Percentiles rank a stretch among this genome's conserved stretches.
These are phyloP conservation scores for Gaeumannomyces tritici DNA, from an alignment of 2,329 filamentous ascomycete genomes.

Conservation along the genomic window DNA sequence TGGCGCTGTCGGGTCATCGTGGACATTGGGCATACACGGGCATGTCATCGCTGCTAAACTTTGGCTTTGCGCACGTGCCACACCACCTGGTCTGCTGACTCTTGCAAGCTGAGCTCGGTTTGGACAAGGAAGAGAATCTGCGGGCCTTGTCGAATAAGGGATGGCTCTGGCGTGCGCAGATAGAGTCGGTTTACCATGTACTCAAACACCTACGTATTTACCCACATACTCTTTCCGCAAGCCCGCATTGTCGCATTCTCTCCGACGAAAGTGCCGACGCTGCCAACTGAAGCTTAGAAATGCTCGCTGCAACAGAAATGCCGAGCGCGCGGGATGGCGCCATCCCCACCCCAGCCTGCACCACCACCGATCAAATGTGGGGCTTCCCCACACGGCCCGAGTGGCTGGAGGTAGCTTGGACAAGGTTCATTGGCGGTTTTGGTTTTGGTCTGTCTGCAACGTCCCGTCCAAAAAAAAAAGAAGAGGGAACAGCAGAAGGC, in stretches of 20 bases:
- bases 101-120: no score
- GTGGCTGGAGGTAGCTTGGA: background rate
- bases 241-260: no score
- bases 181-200: no score
- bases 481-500: no score
- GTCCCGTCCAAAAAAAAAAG: background rate
- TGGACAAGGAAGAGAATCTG: no score
- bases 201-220: no score
- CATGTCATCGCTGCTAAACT: background rate
- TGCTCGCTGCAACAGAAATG: background rate
- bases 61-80: background rate
- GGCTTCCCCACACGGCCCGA: background rate
- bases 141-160: no score
- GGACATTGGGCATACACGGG: background rate
- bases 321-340: background rate
- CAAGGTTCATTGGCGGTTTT: background rate
- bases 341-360: background rate
- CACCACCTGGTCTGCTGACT: background rate
- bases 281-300: background rate
- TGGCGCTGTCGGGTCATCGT: background rate
- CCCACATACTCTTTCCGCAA: no score
- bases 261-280: no score
- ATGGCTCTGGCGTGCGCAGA: no score
- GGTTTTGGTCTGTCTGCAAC: no score
- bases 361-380: background rate